Conservation (phyloP, 2,329 filamentous ascomycete species). For the Pseudopyricularia javanii region DNA sequence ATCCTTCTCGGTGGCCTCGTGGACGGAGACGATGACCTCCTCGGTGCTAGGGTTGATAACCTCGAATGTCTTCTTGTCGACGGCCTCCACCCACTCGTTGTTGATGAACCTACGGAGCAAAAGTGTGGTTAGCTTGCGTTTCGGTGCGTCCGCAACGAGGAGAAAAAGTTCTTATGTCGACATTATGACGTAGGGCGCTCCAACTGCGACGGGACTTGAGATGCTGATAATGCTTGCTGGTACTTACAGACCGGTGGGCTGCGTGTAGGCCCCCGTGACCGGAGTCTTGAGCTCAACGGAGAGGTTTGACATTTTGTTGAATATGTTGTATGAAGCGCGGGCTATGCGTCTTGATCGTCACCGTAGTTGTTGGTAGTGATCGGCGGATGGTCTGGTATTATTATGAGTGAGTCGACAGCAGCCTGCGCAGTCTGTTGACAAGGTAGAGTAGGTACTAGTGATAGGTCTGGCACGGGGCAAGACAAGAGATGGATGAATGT, state of each 20-base stretch:
- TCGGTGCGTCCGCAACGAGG: too few species aligned
- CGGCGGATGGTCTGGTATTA: background rate
- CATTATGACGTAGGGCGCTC: background rate
- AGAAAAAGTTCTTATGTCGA: constrained; percentile 3
- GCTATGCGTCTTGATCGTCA: background rate
- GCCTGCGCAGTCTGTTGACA: background rate
- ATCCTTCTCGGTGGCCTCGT: constrained; percentile 83
- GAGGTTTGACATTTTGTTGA: constrained; percentile 17
- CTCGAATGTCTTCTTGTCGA: constrained; percentile 84
- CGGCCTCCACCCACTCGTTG: constrained; percentile 76
- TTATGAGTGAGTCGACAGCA: background rate
- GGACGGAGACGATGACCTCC: constrained; percentile 70
- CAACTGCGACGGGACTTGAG: too few species aligned
- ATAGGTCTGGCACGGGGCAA: background rate
- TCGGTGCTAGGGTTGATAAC: constrained; percentile 82
- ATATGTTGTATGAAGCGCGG: background rate
- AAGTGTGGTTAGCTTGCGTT: constrained; percentile 10
- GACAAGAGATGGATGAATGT: background rate
- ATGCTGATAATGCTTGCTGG: background rate
- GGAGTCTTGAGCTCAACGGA: constrained; percentile 55
- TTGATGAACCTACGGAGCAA: constrained; percentile 61
- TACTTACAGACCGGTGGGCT: constrained; percentile 50
- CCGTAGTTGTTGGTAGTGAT: background rate
- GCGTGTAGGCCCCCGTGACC: constrained; percentile 43
- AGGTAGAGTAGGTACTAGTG: too few species aligned